Evolutionary conservation across 108 stramenopile species (phyloP), one percentile per base, ranked within the genome.

Genomic region (Pseudonitzschia pungens): DNA sequence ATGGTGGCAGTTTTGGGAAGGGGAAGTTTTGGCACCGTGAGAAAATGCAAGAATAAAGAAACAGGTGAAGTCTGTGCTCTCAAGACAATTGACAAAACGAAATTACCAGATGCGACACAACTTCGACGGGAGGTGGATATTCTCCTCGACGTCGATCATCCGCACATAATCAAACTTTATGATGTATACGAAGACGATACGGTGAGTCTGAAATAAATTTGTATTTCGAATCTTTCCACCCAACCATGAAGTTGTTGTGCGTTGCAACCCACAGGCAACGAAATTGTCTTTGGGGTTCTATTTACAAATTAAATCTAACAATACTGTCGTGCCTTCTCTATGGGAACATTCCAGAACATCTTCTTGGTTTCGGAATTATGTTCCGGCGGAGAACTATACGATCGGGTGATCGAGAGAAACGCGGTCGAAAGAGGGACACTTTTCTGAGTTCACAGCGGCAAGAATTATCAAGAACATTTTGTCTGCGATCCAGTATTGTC

Each of bases 301-400:
- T 5, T 36, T 6, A 36, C 36, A 36, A 2, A 6, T 36, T 36
- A 36, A n/a, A n/a, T 36, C 36, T 36, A 36, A 36, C 36, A 36
- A 6, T 36, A 36, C 36, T 36, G 36, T n/a, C n/a, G n/a, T n/a
- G n/a, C n/a, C n/a, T n/a, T n/a, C n/a, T n/a, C n/a, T n/a, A n/a
- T n/a, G n/a, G n/a, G n/a, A n/a, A n/a, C n/a, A 51, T 8, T 26
- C 0, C 2, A 77, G 16, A 76, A 78, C 28, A 29, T 95, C 9
- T 89, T 88, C 58, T 55, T 95, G 18, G 93, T 96, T 11, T 91
- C 89, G 44, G 95, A 96, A 44, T 73, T 94, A 1, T 87, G 90
- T 72, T 67, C 60, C 10, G 96, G 96, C 24, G 92, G 91, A 31
- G 92, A 94, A 80, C 77, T 96, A 26, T 91, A 89, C 51, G 92